Percentiles rank a stretch among this genome's conserved stretches.
Conservation (phyloP, 2,329 filamentous ascomycete species). For the Calycina herbarum region DNA sequence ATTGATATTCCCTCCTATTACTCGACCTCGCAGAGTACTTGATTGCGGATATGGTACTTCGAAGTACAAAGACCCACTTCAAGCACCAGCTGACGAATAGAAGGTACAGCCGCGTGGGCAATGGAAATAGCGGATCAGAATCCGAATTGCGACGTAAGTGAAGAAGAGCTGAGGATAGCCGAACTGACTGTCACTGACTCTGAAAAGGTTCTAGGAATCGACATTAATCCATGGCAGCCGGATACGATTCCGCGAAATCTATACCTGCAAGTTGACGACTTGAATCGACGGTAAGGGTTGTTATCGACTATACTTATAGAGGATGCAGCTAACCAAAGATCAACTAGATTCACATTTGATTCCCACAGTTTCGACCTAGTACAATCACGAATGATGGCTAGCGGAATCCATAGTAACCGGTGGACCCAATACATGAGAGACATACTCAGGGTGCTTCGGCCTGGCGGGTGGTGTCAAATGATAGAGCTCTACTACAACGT, state of each 20-base stretch:
- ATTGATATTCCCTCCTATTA: constrained; percentile 69
- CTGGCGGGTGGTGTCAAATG: constrained; percentile 84
- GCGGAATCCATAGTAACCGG: constrained; percentile 45
- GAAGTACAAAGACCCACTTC: neutral
- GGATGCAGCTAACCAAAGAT: constrained; percentile 7
- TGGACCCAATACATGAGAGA: constrained; percentile 79
- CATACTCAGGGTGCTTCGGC: constrained; percentile 68
- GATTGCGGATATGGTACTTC: constrained; percentile 71
- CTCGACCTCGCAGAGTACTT: constrained; percentile 57
- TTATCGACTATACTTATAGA: neutral
- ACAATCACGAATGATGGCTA: constrained; percentile 52
- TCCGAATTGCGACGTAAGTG: constrained; percentile 62
- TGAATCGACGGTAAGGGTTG: constrained; percentile 59
- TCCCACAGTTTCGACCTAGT: constrained; percentile 77
- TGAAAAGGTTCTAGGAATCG: constrained; percentile 65
- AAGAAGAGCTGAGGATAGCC: neutral
- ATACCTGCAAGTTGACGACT: constrained; percentile 70
- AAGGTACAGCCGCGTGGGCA: constrained; percentile 54
- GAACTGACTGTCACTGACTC: neutral
- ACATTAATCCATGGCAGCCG: constrained; percentile 69
- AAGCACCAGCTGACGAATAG: neutral
- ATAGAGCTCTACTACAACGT: constrained; percentile 84
- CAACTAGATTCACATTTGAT: constrained; percentile 62
- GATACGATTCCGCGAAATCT: constrained; percentile 66
- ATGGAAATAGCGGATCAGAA: constrained; percentile 64